Base-by-base conservation (phyloP, 164 flowering plant genomes). In the Annona squamosa region DNA sequence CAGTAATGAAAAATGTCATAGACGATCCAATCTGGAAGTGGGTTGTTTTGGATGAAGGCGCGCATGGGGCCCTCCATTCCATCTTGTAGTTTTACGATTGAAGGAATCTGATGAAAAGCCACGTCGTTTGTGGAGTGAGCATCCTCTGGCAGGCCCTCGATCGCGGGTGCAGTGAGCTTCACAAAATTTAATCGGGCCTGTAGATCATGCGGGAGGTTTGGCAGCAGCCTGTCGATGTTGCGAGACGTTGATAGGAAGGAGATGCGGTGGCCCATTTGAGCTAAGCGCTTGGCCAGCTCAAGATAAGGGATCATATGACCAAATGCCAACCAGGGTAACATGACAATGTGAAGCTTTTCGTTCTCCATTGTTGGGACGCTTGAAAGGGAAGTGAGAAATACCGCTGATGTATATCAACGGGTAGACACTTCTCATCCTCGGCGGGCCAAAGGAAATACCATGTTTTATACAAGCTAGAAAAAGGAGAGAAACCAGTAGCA, bases 61-160 rank as follows among this genome's bases (percentile, higher is more conserved):
- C 9, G 79, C n/a, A 4, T 79, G 76, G 62, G 67, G 3, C 70
- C 72, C 26, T 79, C 69, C 4, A 85, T 78, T 2, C 44, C 69
- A 66, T 85, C 86, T 10, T n/a, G 75, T 26, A 84, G 84, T 3
- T 48, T 5, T 17, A 10, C 77, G 4, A 83, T 83, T 70, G 57
- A 69, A 7, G 64, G 77, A n/a, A 74, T 19, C n/a, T 81, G 69
- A 44, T 77, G 19, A 2, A 7, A 5, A 0, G 84, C 77, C 0
- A 87, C 1, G 71, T 85, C 90, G 10, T 7, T 9, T 63, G 85
- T 86, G 76, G 86, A 74, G 80, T 87, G 85, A 17, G 87, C 89
- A 3, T 71, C 47, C 16, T 61, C 59, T 0, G 87, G 90, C 1
- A 86, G 78, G 46, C 72, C 69, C 0, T 71, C 57, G 44, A 65